These are phyloP conservation scores for Bryoglossum gracile DNA, from an alignment of 495 filamentous ascomycete genomes.

Conservation along the genomic window DNA sequence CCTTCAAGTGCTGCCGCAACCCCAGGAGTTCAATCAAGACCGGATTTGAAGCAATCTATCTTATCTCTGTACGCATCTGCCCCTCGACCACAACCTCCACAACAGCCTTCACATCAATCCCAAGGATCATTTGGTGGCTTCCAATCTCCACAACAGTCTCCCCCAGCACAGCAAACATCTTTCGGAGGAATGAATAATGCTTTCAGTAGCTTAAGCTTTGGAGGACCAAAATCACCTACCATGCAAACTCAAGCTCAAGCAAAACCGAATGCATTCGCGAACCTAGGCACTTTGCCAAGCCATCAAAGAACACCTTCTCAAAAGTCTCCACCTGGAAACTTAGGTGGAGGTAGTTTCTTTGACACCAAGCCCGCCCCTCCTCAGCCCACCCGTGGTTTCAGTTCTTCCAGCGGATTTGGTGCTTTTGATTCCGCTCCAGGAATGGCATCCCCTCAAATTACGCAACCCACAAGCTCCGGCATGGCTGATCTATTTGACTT, in stretches of 20 bases:
- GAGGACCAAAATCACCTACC: constrained; percentile 45
- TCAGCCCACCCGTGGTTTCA: constrained; percentile 35
- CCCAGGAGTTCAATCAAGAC: constrained; percentile 62
- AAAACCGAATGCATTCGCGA: constrained; percentile 68
- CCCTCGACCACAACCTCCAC: constrained; percentile 56
- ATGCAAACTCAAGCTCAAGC: constrained; percentile 46
- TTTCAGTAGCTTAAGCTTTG: constrained; percentile 76
- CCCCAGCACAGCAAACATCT: constrained; percentile 40
- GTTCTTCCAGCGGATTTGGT: constrained; percentile 30
- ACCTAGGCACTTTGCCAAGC: constrained; percentile 54
- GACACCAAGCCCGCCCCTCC: constrained; percentile 53
- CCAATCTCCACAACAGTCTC: constrained; percentile 43
- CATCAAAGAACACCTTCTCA: constrained; percentile 34
- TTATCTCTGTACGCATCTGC: constrained; percentile 89
- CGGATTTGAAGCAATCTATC: constrained; percentile 95
- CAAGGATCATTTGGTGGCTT: constrained; percentile 59
- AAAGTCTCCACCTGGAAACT: constrained; percentile 42
- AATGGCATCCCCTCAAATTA: constrained; percentile 18
- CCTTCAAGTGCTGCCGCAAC: constrained; percentile 66
- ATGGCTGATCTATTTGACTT: constrained; percentile 79
- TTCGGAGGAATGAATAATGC: constrained; percentile 78
- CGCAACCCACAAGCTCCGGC: constrained; percentile 33
- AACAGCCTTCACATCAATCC: constrained; percentile 50
- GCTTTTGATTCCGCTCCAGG: constrained; percentile 25
- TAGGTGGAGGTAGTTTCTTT: constrained; percentile 72